Evolutionary conservation across 257 asterid genomes (phyloP), one percentile per base, ranked within the genome.

Genomic region (Ilex aquifolium): DNA sequence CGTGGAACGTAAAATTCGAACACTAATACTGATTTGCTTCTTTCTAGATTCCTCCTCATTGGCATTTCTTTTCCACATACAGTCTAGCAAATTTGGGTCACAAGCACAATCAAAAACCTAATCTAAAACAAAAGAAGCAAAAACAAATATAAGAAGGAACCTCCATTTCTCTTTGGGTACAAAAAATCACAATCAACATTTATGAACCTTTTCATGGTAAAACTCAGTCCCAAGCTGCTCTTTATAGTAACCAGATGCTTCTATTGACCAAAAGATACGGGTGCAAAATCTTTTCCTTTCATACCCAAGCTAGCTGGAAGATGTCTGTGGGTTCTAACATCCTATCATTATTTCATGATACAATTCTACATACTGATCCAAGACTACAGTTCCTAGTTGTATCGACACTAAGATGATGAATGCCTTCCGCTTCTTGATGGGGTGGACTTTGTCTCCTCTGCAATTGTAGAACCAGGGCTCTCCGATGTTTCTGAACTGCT

Each of bases 401-500:
- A 46, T 46, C 15, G 13, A 14, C 52, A 46, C 64, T 62, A 73
- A 50, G 85, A 69, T 30, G 67, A 71, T 16, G 78, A 73, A 40
- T 76, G 86, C 67, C 88, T 77, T 79, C 86, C 71, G 76, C 82
- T 83, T 76, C 84, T 81, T 4, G 88, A 81, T 58, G 85, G 79
- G 40, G 86, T 83, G 2, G 83, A 83, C 72, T 79, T 84, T 7
- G 77, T 76, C 55, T 85, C 95, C 62, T 86, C 96, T 0, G 84
- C 90, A 44, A 71, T 80, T 31, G 95, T 82, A 2, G 97, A 90
- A 44, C 88, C 85, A 1, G 80, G 89, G 74, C 95, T 86, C 57
- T 83, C 95, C 7, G 97, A 87, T 10, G 96, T 82, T 61, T 88
- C 97, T 1, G 95, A 90, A 80, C 93, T 79, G 70, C 95, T 88